These are phyloP conservation scores for Simplicillium aogashimaense DNA, from an alignment of 2,329 filamentous ascomycete genomes.

Conservation along the genomic window DNA sequence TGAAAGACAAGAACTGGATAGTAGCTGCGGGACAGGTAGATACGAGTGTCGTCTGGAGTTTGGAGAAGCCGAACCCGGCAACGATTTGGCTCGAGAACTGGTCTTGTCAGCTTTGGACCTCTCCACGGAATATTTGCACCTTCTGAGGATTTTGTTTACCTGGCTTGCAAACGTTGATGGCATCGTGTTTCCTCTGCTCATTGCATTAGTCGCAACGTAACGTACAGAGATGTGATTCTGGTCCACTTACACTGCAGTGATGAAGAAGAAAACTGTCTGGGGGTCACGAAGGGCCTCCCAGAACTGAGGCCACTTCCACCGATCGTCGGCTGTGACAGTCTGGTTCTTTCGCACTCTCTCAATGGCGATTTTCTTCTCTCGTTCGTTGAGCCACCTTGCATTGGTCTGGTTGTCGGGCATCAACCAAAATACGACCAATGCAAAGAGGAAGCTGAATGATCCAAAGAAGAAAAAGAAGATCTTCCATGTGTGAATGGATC, in stretches of 20 bases:
- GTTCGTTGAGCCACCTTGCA: constrained; percentile 1
- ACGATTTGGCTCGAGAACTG: constrained; percentile 3
- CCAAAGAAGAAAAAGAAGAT: constrained; percentile 1
- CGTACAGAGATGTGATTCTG: neutral
- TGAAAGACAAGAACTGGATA: constrained; percentile 2
- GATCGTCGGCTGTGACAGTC: constrained; percentile 6
- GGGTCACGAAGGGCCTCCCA: constrained; percentile 5
- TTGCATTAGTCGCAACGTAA: neutral
- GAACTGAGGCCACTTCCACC: constrained; percentile 8
- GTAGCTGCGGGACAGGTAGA: constrained; percentile 1
- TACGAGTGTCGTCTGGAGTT: constrained; percentile 1
- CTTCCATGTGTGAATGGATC: constrained; percentile 1
- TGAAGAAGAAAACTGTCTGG: constrained; percentile 1
- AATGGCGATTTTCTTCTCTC: constrained; percentile 9
- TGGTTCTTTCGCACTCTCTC: constrained; percentile 1
- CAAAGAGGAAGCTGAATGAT: neutral
- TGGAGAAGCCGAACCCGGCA: constrained; percentile 1
- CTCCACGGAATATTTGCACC: neutral
- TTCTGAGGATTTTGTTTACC: neutral
- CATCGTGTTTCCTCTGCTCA: constrained; percentile 1
- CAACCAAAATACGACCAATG: neutral
- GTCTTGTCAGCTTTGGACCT: neutral
- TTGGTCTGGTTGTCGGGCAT: constrained; percentile 3
- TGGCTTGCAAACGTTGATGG: constrained; percentile 1
- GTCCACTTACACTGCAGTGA: constrained; percentile 1